These are phyloP conservation scores for Haplosporangium sp. DNA, from an alignment of 371 early-diverging fungal genomes.

Conservation along the genomic window DNA sequence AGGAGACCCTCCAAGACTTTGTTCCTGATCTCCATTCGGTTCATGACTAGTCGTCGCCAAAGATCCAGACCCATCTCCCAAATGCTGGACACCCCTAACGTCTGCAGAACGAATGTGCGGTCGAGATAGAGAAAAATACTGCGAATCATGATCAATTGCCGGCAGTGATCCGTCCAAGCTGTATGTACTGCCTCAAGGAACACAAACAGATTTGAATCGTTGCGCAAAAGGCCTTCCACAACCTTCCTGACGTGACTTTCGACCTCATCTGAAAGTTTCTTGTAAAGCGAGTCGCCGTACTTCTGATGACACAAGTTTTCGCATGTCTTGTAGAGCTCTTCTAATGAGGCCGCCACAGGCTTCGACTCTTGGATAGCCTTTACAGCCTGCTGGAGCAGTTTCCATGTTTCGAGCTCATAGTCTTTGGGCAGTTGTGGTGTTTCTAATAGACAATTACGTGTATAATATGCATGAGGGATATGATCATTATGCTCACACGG, in stretches of 20 bases:
- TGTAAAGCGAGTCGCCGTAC: constrained; percentile 73
- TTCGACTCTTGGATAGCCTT: constrained; percentile 75
- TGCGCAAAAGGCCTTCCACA: constrained; percentile 32
- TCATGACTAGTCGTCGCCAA: constrained; percentile 72
- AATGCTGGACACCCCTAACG: constrained; percentile 72
- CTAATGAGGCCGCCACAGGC: constrained; percentile 76
- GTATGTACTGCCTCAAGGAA: constrained; percentile 67
- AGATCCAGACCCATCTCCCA: constrained; percentile 86
- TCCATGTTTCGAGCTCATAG: constrained; percentile 77
- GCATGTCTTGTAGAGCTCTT: constrained; percentile 88
- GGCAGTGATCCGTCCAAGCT: constrained; percentile 75
- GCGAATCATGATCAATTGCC: constrained; percentile 78
- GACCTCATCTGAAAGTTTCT: constrained; percentile 66
- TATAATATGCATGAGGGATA: not conserved
- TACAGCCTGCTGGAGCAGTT: constrained; percentile 74
- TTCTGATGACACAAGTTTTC: constrained; percentile 85
- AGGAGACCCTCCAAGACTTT: constrained; percentile 67
- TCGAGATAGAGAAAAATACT: constrained; percentile 93
- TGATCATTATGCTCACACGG: not conserved
- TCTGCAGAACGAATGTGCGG: constrained; percentile 86
- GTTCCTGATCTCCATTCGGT: constrained; percentile 60
- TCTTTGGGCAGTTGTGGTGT: constrained; percentile 76
- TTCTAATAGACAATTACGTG: constrained; percentile 31
- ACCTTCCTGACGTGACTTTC: constrained; percentile 60
- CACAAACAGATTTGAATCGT: constrained; percentile 47